Conservation (phyloP, 2,329 filamentous ascomycete genomes). For the Apiospora sp. region DNA sequence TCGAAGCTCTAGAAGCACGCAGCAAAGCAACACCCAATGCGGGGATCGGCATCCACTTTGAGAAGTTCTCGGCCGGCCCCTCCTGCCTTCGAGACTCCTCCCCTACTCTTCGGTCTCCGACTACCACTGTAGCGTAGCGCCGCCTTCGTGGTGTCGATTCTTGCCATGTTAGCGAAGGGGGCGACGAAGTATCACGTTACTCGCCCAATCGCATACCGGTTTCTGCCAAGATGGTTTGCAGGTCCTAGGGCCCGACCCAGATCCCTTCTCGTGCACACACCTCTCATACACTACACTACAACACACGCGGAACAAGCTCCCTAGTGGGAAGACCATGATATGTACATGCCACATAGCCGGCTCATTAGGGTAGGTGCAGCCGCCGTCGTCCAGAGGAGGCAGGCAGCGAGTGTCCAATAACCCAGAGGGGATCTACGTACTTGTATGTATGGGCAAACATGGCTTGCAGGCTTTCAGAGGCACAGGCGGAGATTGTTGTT, state of each 20-base stretch:
- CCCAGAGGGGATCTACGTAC: not conserved
- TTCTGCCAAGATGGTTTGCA: not conserved
- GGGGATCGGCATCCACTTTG: constrained; percentile 17
- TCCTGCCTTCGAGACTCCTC: constrained; percentile 15
- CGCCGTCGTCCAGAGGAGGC: constrained; percentile 1
- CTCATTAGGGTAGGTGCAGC: constrained; percentile 14
- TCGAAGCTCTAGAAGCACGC: constrained; percentile 6
- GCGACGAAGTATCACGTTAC: constrained; percentile 9
- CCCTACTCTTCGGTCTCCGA: not conserved
- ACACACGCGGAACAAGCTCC: not conserved
- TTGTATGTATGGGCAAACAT: constrained; percentile 1
- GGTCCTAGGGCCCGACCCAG: not conserved
- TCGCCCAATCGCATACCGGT: constrained; percentile 5
- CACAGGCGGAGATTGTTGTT: constrained; percentile 22
- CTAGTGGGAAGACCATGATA: not conserved
- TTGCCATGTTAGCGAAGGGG: constrained; percentile 1
- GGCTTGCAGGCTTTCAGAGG: constrained; percentile 11
- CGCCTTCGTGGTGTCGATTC: constrained; percentile 13
- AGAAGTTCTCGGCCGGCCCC: constrained; percentile 19
- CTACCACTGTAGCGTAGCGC: constrained; percentile 20
- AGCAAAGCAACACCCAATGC: constrained; percentile 20
- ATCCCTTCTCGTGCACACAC: not conserved
- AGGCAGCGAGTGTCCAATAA: not conserved
- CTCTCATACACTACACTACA: not conserved
- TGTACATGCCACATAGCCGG: constrained; percentile 16